Conservation (phyloP, 2,329 filamentous ascomycete genomes). For the Penicillium sp. region DNA sequence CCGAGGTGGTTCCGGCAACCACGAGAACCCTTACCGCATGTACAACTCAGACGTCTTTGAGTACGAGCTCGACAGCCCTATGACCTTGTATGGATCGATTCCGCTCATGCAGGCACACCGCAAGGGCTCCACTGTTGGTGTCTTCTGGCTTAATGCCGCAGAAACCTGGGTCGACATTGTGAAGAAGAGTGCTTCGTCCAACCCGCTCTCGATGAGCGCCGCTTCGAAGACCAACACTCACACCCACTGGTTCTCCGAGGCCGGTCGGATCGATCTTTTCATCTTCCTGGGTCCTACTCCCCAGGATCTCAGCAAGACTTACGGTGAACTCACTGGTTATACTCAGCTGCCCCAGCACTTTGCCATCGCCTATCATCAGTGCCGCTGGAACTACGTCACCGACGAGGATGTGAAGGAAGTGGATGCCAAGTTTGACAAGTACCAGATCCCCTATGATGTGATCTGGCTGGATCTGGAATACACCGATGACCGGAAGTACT, state of each 20-base stretch:
- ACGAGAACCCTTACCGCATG: constrained; percentile 87
- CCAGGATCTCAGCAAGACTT: constrained; percentile 78
- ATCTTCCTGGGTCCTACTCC: constrained; percentile 91
- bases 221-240: constrained; percentile 75
- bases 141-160: constrained; percentile 96
- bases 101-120: constrained; percentile 98
- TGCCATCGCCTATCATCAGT: constrained; percentile 92
- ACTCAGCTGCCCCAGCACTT: constrained; percentile 93
- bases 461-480: constrained; percentile 99
- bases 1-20: constrained; percentile 80
- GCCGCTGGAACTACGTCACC: constrained; percentile 97
- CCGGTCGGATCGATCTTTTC: constrained; percentile 87
- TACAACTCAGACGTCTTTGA: constrained; percentile 99
- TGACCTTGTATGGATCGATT: constrained; percentile 97
- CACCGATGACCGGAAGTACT: constrained; percentile 96
- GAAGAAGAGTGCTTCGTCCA: constrained; percentile 75
- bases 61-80: constrained; percentile 94
- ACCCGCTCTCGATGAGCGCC: constrained; percentile 77
- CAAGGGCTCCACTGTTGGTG: constrained; percentile 88
- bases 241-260: constrained; percentile 97
- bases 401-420: constrained; percentile 98
- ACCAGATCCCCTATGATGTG: constrained; percentile 94
- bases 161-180: constrained; percentile 97
- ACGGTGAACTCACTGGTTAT: constrained; percentile 88
- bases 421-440: constrained; percentile 93